Evolutionary conservation across 768 basidiomycete species (phyloP).

Genomic region (Rickenella mellea): DNA sequence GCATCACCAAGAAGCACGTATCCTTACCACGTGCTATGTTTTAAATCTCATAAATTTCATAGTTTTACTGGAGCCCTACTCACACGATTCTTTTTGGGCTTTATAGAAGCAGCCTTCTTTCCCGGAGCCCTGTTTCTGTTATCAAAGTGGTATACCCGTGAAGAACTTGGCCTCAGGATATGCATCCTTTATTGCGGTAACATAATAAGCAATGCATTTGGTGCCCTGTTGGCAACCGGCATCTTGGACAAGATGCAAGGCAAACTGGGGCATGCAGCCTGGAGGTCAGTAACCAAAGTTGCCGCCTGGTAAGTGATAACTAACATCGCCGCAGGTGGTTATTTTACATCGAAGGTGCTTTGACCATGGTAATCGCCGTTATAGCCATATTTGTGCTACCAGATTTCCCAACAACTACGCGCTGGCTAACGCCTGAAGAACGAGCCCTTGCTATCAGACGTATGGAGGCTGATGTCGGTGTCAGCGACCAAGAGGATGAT

Average conservation of each 20-base stretch:
- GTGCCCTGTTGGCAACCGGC: constrained; percentile 37
- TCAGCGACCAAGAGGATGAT: not conserved
- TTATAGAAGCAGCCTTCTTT: constrained; percentile 41
- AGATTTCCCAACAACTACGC: constrained; percentile 32
- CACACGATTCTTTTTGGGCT: constrained; percentile 45
- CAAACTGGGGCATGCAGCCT: constrained; percentile 37
- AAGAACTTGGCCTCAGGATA: constrained; percentile 34
- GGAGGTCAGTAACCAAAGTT: constrained; percentile 28
- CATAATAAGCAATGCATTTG: constrained; percentile 47
- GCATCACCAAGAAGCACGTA: constrained; percentile 16
- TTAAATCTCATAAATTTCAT: not conserved
- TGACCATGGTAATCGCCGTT: constrained; percentile 36
- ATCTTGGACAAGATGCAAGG: constrained; percentile 40
- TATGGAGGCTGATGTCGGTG: not conserved
- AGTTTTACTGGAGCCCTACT: constrained; percentile 33
- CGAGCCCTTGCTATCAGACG: constrained; percentile 7
- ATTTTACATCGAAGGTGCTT: constrained; percentile 36
- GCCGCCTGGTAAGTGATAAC: not conserved
- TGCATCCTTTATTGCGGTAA: constrained; percentile 42
- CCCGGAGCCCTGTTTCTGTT: constrained; percentile 32
- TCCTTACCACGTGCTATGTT: not conserved
- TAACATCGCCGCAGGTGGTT: constrained; percentile 32
- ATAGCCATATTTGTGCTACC: constrained; percentile 37
- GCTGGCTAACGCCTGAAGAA: constrained; percentile 27
- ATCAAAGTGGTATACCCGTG: constrained; percentile 33